These are phyloP conservation scores for Mycena vitilis DNA, from an alignment of 768 basidiomycete species.

Conservation along the genomic window DNA sequence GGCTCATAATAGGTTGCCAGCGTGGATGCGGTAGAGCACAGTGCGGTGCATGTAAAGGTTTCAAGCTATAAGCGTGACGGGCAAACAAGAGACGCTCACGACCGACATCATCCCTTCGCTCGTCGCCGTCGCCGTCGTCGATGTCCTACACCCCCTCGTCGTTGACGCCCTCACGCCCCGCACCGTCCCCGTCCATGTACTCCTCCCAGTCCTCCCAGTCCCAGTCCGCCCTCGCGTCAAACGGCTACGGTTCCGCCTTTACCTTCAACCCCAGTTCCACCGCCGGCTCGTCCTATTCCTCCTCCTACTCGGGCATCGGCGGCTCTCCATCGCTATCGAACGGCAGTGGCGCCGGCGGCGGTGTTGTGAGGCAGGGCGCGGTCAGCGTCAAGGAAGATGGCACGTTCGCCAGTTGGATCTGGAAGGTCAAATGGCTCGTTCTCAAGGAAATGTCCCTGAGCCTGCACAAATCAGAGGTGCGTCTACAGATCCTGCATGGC, in stretches of 20 bases:
- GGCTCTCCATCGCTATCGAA: constrained; percentile 68
- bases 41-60: too few species aligned
- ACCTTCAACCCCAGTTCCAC: constrained; percentile 62
- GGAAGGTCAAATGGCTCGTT: constrained; percentile 91
- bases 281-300: constrained; percentile 69
- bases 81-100: constrained; percentile 11
- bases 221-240: constrained; percentile 54
- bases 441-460: constrained; percentile 82
- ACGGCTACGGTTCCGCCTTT: constrained; percentile 72
- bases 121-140: constrained; percentile 16
- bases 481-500: constrained; percentile 39
- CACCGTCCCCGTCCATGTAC: constrained; percentile 59
- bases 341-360: constrained; percentile 53
- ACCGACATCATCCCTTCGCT: constrained; percentile 11
- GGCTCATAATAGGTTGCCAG: too few species aligned
- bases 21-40: too few species aligned
- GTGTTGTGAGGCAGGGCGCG: constrained; percentile 64
- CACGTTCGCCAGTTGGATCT: constrained; percentile 86
- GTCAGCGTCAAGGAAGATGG: constrained; percentile 96
- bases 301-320: constrained; percentile 85
- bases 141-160: constrained; percentile 39
- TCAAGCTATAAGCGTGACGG: too few species aligned
- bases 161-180: constrained; percentile 82
- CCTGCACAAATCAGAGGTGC: constrained; percentile 93
- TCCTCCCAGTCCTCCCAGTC: constrained; percentile 54